Evolutionary conservation across 202 grass and related monocot genomes (phyloP).

Genomic region (Sporobolus alterniflorus): DNA sequence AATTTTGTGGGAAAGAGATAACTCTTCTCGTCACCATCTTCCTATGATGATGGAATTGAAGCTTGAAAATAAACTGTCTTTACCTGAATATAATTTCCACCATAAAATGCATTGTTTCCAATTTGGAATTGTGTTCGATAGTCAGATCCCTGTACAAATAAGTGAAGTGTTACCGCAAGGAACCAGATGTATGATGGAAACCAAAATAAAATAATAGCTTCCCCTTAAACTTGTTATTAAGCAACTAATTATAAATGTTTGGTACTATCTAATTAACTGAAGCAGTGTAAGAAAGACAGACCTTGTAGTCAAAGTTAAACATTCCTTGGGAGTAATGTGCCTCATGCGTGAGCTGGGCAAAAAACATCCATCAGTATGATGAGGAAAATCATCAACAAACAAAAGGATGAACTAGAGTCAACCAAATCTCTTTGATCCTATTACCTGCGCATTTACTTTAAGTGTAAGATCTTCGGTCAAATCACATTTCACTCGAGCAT

Average conservation of each 20-base stretch:
- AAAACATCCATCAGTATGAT: conserved; percentile 18
- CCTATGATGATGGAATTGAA: not conserved
- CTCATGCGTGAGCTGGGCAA: conserved; percentile 91
- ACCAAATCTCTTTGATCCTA: conserved; percentile 34
- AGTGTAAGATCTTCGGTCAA: conserved; percentile 81
- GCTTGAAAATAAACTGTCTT: not conserved
- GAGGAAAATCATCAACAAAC: conserved; percentile 1
- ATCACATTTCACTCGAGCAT: conserved; percentile 98
- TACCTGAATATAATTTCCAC: conserved; percentile 99
- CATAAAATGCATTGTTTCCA: conserved; percentile 98
- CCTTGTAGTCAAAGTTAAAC: conserved; percentile 99
- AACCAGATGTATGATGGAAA: not conserved
- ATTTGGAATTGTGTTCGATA: conserved; percentile 93
- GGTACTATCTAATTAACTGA: conserved; percentile 5
- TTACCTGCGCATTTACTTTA: conserved; percentile 97
- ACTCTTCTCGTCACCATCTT: not conserved
- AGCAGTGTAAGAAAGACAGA: conserved; percentile 29
- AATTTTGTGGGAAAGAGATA: conserved; percentile 6
- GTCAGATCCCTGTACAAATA: conserved; percentile 75
- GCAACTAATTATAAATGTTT: conserved; percentile 1
- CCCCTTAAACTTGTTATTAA: not conserved
- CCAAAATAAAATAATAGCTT: conserved; percentile 13
- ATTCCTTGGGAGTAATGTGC: conserved; percentile 98
- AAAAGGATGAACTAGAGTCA: not conserved
- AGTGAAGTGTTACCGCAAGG: conserved; percentile 26